Percentiles rank a stretch among this genome's conserved stretches.
Evolutionary conservation across 2,329 filamentous ascomycete species (phyloP).

Genomic region (Colletotrichum salicis): DNA sequence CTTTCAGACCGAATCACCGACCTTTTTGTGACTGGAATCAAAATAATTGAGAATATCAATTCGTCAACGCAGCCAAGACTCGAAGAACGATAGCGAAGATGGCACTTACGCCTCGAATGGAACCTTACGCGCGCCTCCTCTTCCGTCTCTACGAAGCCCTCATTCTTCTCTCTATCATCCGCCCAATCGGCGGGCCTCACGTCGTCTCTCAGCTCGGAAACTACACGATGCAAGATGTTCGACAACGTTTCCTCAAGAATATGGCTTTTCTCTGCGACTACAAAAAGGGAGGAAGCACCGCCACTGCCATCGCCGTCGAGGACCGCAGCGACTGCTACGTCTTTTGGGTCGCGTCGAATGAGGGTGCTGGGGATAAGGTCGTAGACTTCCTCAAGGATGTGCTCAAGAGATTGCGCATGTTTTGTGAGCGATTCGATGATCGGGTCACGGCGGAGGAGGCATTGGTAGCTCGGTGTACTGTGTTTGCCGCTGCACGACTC

Average conservation of each 20-base stretch:
- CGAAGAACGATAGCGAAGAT: neutral
- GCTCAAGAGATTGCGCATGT: slow-evolving; percentile 36
- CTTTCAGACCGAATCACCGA: no score
- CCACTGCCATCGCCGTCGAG: slow-evolving; percentile 57
- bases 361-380: slow-evolving; percentile 37
- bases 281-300: slow-evolving; percentile 55
- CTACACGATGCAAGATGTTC: neutral
- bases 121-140: slow-evolving; percentile 1
- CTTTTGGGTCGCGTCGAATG: slow-evolving; percentile 58
- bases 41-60: neutral
- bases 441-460: neutral
- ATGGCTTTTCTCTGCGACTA: slow-evolving; percentile 59
- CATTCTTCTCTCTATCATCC: neutral
- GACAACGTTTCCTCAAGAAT: slow-evolving; percentile 48
- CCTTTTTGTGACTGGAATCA: no score
- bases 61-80: neutral
- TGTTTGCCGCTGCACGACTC: slow-evolving; percentile 39
- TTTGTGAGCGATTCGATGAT: neutral
- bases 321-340: slow-evolving; percentile 42
- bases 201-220: neutral
- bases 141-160: slow-evolving; percentile 9
- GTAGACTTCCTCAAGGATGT: slow-evolving; percentile 43
- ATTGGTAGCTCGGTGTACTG: neutral
- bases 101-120: slow-evolving; percentile 16
- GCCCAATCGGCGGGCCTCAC: neutral